Base-by-base conservation (phyloP, 139 green algal species). In the Chlamydomonas urium region DNA sequence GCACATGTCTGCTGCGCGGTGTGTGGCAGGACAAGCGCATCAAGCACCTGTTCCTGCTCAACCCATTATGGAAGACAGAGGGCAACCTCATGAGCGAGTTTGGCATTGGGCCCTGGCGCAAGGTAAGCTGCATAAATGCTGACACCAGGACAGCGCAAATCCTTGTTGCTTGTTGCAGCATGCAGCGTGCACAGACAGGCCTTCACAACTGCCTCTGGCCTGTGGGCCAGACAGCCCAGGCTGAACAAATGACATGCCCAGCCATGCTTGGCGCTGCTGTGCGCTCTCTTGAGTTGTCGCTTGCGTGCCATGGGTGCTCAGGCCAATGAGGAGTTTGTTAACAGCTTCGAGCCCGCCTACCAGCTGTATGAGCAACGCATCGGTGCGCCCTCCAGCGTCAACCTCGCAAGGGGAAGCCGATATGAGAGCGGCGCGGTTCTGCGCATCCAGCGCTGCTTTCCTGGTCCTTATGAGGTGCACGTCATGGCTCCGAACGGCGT, bases 351-450 rank as follows among this genome's bases (percentile, higher is more conserved):
- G 31, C 75, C 70, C 31, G 69, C 28, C 28, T 83, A 71, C 38
- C 19, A 38, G 37, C 75, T 83, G 24, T 83, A 81, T 32, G 81
- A 87, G 62, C 79, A 82, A 38, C 74, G 81, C 67, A 85, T 87
- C 34, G 81, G 81, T 38, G 83, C 71, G 31, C 81, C 81, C 5
- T 62, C 53, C 53, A 62, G 53, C n/a, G 53, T 62, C 10, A 62
- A 62, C 53, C 53, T 62, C 10, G 53, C 53, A 17, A 28, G 53
- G 38, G 66, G 45, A 31, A 59, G 10, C 0, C 69, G 81, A 1
- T 87, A 86, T 38, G 71, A 56, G 38, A 78, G 21, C 23, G 81
- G 81, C 28, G 81, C 72, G 34, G 81, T 87, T 38, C 19, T 87
- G 45, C 69, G 81, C n/a, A 72, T 83, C 37, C 38, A 78, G 70